Base-by-base conservation (phyloP, 164 flowering plant genomes). In the Sextonia rubra region DNA sequence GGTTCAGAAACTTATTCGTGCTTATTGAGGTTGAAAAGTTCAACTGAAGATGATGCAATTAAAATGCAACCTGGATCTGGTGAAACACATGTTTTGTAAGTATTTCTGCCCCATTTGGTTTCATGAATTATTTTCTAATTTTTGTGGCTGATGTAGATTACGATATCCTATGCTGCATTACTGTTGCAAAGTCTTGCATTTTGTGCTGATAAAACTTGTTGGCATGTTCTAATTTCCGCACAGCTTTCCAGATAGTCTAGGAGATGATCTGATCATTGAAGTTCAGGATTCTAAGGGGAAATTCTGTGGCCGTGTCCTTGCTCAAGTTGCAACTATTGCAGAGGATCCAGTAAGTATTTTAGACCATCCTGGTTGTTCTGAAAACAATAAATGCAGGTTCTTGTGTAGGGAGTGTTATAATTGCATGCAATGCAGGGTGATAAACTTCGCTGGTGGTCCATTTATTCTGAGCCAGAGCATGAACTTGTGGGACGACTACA, bases 391-490 rank as follows among this genome's bases (percentile, higher is more conserved):
- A 47, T 20, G 14, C 64, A 65, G n/a, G 74, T 69, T 77, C 24
- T 60, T 70, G 47, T 69, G 15, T 49, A 60, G 15, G 15, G 44
- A 56, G 49, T 23, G 75, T 82, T 47, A 79, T 73, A 68, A 22
- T 4, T 26, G 26, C 27, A 60, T 72, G 79, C n/a, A 32, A 75
- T 84, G 82, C 90, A 94, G 98, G 81, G 85, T 72, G 98, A 91
- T 68, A 94, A 94, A 79, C 82, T 89, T 66, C 97, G 97, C 9
- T 94, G 98, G 98, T 94, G 97, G 94, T 85, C 97, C n/a, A 83
- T 94, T 48, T 92, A 85, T 81, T 89, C 71, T 69, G 98, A 94
- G 73, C 98, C 97, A 64, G 97, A 88, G 71, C 98, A 94, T 80
- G 93, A 90, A 64, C 86, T 88, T 77, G 92, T 89, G 52, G 98